Base-by-base conservation (phyloP, 176 grass and related monocot species). In the Tuctoria greenei region DNA sequence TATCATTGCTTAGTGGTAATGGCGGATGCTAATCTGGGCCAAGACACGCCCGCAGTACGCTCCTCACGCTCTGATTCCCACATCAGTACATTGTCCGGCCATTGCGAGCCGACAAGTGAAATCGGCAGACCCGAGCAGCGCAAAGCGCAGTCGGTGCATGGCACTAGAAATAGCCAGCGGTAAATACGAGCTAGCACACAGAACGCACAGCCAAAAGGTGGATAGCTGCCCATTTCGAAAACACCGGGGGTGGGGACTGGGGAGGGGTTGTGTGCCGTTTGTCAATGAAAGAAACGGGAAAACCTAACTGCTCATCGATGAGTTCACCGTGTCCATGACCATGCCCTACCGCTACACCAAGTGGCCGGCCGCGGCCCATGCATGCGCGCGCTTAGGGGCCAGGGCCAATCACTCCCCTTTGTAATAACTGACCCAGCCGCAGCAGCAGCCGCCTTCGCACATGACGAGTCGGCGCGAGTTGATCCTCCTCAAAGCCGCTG, bases 91-190 rank as follows among this genome's bases (percentile, higher is more conserved):
- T 66, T 66, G 83, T 47, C 12, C 59, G 69, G 73, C 50, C 34
- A 18, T 64, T 26, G 62, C 66, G 83, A 6, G 61, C 61, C 69
- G 69, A 85, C 83, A 85, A 67, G 49, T 23, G n/a, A 66, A 73
- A 66, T 21, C 12, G 84, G 69, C 71, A 31, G 38, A 73, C 14
- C 15, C 41, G 31, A 40, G 17, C 64, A 24, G 54, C 18, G 70
- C 35, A 74, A 45, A 28, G 65, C 24, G 65, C 24, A 39, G 61
- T 41, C 42, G n/a, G 34, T 52, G 57, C 56, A 49, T 44, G 58
- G 14, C 26, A 36, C 74, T 66, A 27, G 69, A 61, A 67, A 51
- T 61, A 67, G 40, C 7, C 27, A 46, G 11, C 0, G 31, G 83
- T 85, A 23, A 69, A 79, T 31, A 21, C 18, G 51, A 21, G 51